Evolutionary conservation across 805 yeast genomes (phyloP), one percentile per base, ranked within the genome.

Genomic region (Debaryomyces hansenii): DNA sequence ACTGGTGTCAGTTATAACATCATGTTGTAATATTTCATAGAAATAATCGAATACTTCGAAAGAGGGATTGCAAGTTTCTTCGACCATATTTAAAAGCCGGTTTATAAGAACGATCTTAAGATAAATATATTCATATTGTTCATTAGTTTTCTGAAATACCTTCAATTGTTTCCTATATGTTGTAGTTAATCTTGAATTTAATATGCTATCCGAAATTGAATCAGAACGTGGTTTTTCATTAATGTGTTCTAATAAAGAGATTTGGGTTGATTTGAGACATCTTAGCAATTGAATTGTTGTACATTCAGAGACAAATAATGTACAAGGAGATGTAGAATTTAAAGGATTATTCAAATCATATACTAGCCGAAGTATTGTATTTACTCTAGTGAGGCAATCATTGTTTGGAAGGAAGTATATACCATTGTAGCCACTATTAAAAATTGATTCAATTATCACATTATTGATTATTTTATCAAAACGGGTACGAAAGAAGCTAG

Each of bases 391-490:
- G 18, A 14, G 16, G 11, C 37, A 27, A 11, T 28, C 28, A 20
- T 18, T 40, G 18, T 16, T 39, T 38, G 37, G 33, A 5, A 20
- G 27, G 35, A 34, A 12, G 21, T 20, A 42, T 20, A 24, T 34
- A 24, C 27, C 27, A 14, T 16, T 27, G 18, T 24, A 21, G 8
- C 11, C 32, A 16, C 20, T 14, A 18, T 24, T 28, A 41, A 37
- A 41, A 24, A 45, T n/a, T 24, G 45, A 45, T 10, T 37, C 40
- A 37, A 42, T 32, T 4, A 46, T 32, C 18, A 46, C 34, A 20
- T 20, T 20, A 9, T 38, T 41, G n/a, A 46, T 18, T 8, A 46
- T 37, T 46, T 42, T 46, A 37, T 33, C 31, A 12, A 46, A 16
- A 12, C 41, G 20, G 1, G 10, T 15, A 7, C 10, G 20, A 24